These are phyloP conservation scores for Phytomonas serpens DNA, from an alignment of 208 protist genomes.

Conservation along the genomic window DNA sequence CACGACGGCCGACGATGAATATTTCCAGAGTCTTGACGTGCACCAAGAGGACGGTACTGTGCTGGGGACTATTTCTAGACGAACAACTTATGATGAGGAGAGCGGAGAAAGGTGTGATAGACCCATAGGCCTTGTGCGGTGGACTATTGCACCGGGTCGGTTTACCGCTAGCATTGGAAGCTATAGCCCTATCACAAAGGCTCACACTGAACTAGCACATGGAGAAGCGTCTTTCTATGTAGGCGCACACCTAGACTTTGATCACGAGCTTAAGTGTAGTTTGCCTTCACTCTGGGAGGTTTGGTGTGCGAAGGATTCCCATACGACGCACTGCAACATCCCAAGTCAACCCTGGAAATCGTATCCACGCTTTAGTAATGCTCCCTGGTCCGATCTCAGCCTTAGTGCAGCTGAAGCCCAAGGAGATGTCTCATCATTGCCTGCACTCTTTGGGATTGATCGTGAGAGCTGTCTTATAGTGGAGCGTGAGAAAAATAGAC, in stretches of 20 bases:
- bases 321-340: not conserved
- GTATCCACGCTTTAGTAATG: not conserved
- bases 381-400: not conserved
- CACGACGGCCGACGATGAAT: slow-evolving; percentile 1
- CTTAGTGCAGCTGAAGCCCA: not conserved
- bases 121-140: not conserved
- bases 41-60: slow-evolving; percentile 9
- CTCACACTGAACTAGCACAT: not conserved
- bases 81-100: not conserved
- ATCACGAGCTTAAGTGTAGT: not conserved
- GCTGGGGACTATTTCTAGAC: not conserved
- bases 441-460: not conserved
- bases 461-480: not conserved
- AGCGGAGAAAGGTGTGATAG: not conserved
- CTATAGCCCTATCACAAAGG: not conserved
- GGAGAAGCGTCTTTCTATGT: not conserved
- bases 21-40: slow-evolving; percentile 10
- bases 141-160: not conserved
- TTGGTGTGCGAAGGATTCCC: not conserved
- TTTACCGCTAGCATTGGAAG: not conserved
- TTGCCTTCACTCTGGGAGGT: not conserved
- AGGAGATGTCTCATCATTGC: not conserved
- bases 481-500: slow-evolving; percentile 26
- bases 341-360: not conserved
- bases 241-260: not conserved